Evolutionary conservation across 2,329 filamentous ascomycete genomes (phyloP), one percentile per base, ranked within the genome.

Genomic region (Nectriaceae sp.): DNA sequence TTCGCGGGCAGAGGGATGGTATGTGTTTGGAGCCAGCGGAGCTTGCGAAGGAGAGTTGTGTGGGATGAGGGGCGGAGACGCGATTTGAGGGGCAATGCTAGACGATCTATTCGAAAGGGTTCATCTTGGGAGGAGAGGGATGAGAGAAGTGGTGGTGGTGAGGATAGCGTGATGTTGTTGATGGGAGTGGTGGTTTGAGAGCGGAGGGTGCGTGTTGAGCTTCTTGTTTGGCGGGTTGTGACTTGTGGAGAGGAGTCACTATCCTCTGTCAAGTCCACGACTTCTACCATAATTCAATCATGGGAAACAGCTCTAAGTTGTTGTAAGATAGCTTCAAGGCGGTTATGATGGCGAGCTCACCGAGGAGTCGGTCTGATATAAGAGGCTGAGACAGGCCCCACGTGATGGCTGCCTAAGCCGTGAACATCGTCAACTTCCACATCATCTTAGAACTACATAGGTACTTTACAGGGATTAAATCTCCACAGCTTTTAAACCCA

Each of bases 1-100:
- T 50, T 49, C 4, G 39, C 24, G 2, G 56, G 53, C 3, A 58
- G 48, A 11, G 50, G 13, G 21, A 63, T 13, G 2, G 53, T 46
- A 46, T 63, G 21, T 13, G 42, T 55, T n/a, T 48, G 41, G 35
- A 60, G 52, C 57, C 57, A 58, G n/a, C 33, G 36, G 5, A 45
- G 55, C 35, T 60, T 60, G 16, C 29, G 21, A 31, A 39, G 13
- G 20, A 60, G 44, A 13, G 10, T 4, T 51, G 47, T 3, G 53
- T 55, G 4, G 21, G 18, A 13, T 13, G 24, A 13, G 13, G 24
- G 6, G 22, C 11, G 26, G 26, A 29, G 19, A 21, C 21, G 19
- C 8, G 13, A 19, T 5, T 10, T 36, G n/a, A 36, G 16, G 33
- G 33, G 33, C 8, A 36, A 6, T 5, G 33, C 8, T 36, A 36